A percentile compares a stretch with the other conserved stretches of the same genome.
Conservation (phyloP, 2,329 filamentous ascomycete species). For the Gliomastix tumulicola region DNA sequence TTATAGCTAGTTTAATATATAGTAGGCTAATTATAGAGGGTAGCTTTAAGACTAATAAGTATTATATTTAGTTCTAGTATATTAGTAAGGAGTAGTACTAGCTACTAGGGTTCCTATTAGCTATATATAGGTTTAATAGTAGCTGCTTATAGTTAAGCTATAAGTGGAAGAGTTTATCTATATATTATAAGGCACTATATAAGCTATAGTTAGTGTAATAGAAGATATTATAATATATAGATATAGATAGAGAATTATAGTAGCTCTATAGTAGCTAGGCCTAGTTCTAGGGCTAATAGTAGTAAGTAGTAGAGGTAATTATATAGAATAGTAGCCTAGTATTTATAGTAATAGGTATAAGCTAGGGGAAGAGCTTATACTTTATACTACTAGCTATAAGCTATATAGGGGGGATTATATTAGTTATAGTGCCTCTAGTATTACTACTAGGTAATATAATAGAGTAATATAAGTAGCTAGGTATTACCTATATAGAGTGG, state of each 20-base stretch:
- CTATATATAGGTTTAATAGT: no score
- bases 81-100: no score
- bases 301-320: constrained; percentile 1
- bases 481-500: not conserved
- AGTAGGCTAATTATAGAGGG: not conserved
- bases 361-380: not conserved
- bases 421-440: not conserved
- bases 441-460: constrained; percentile 1
- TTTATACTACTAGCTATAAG: not conserved
- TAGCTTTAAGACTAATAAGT: not conserved
- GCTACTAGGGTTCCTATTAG: no score
- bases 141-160: no score
- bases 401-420: not conserved
- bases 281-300: not conserved
- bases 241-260: not conserved
- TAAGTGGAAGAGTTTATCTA: no score
- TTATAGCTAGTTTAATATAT: not conserved
- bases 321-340: constrained; percentile 1
- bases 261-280: not conserved
- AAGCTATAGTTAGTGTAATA: not conserved
- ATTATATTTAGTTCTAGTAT: no score
- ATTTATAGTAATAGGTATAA: not conserved
- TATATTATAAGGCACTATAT: not conserved
- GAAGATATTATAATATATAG: not conserved
- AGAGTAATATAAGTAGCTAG: not conserved